Evolutionary conservation across 306 rosid species (phyloP), one percentile per base, ranked within the genome.

Genomic region (Elaeagnus macrophylla): DNA sequence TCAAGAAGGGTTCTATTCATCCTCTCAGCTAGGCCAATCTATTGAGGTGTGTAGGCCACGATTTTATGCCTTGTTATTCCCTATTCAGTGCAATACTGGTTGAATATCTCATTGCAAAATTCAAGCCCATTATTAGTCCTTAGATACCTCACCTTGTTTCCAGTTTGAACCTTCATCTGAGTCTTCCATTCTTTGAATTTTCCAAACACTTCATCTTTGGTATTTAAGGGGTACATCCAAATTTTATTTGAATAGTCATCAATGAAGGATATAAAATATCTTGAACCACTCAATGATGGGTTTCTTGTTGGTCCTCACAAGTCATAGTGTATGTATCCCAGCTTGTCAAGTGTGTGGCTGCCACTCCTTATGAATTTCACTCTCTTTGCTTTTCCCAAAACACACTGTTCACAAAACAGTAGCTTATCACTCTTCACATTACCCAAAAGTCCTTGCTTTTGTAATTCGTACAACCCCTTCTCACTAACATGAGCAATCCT

Each of bases 171-270:
- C 12, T 56, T 36, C 1, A 39, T n/a, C 12, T 12, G 0, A 7
- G 7, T 18, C n/a, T 56, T 56, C 60, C 60, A 56, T 1, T 56
- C 12, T n/a, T 39, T 56, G 13, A 56, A 56, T 12, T 14, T 56
- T 6, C 6, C 14, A 56, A 56, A 16, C 9, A 14, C 47, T 38
- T 56, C 47, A 56, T 56, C n/a, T 19, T 56, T 56, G 1, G n/a
- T 1, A 8, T 56, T 56, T 10, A 56, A 39, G 16, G 13, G 10
- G 18, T n/a, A n/a, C 6, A 56, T 7, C 18, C 47, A 16, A 16
- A 39, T 13, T 56, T 56, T 56, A 8, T 25, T 38, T 2, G 11
- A 38, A 38, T 38, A 38, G 13, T 56, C 48, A 56, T 56, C 48
- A 15, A 56, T 17, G 6, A 56, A 8, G 7, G 60, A 38, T 2